These are phyloP conservation scores for Coemansia javaensis DNA, from an alignment of 192 early-diverging fungal species.

Conservation along the genomic window DNA sequence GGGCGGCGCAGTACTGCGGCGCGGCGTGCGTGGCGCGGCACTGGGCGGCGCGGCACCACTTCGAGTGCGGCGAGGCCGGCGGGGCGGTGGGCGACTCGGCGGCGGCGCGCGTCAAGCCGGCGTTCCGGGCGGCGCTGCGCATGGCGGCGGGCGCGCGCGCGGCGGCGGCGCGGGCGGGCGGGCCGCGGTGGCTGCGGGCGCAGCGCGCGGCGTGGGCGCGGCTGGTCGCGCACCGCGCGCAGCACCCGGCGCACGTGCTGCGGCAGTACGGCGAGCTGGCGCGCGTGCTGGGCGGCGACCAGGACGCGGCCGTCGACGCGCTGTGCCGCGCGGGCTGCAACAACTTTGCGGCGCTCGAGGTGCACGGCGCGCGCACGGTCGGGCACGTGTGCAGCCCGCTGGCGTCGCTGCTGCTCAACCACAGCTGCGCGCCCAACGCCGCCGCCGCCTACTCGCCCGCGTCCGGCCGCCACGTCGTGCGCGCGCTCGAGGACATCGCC, in stretches of 20 bases:
- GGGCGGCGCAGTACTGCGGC: constrained; percentile 24
- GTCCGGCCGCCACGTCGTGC: constrained; percentile 14
- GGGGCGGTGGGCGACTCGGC: not conserved
- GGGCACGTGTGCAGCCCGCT: constrained; percentile 41
- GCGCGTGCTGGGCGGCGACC: not conserved
- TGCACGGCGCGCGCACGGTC: not conserved
- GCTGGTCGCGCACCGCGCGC: constrained; percentile 23
- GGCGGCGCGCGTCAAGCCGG: constrained; percentile 20
- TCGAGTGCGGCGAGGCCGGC: constrained; percentile 11
- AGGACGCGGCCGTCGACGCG: constrained; percentile 1
- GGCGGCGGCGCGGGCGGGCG: not conserved
- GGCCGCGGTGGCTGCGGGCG: constrained; percentile 19
- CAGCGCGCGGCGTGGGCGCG: constrained; percentile 26
- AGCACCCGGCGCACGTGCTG: constrained; percentile 28
- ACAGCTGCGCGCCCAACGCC: constrained; percentile 40
- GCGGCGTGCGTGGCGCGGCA: constrained; percentile 15
- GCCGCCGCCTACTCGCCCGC: constrained; percentile 5
- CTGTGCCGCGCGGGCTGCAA: constrained; percentile 35
- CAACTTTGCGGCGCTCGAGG: constrained; percentile 32
- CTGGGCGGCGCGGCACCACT: constrained; percentile 30
- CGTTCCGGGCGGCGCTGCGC: constrained; percentile 20
- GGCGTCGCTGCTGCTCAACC: constrained; percentile 39
- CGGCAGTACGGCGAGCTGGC: constrained; percentile 34
- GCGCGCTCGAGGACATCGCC: constrained; percentile 20
- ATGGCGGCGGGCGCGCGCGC: constrained; percentile 20